These are phyloP conservation scores for Calonectria hongkongensis DNA, from an alignment of 2,329 filamentous ascomycete genomes.

Conservation along the genomic window DNA sequence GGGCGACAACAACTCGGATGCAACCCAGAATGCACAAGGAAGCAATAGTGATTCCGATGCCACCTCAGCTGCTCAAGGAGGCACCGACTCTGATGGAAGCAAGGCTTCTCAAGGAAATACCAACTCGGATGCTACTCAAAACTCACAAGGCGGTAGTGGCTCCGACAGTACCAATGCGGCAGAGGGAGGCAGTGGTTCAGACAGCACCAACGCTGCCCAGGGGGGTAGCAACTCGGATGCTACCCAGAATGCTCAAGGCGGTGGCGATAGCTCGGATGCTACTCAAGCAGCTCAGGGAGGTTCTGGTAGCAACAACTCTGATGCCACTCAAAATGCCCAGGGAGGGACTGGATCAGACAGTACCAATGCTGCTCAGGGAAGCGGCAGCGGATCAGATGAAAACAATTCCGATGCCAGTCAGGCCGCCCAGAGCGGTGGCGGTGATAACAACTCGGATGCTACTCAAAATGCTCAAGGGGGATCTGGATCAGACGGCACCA, in stretches of 20 bases:
- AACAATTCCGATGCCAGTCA: not conserved
- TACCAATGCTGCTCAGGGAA: not conserved
- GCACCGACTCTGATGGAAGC: not conserved
- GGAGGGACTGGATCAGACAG: not conserved
- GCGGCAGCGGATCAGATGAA: not conserved
- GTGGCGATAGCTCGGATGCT: not conserved
- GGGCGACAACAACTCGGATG: not conserved
- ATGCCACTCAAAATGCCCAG: not conserved
- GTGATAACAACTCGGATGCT: not conserved
- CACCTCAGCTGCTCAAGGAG: not conserved
- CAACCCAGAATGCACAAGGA: not conserved
- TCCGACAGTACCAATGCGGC: not conserved
- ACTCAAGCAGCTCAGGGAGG: not conserved
- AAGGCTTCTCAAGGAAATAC: not conserved
- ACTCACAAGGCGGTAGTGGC: not conserved
- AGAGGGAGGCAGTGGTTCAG: not conserved
- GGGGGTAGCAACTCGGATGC: not conserved
- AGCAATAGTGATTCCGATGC: not conserved
- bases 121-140: not conserved
- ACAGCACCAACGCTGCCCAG: not conserved
- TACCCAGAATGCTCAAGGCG: not conserved
- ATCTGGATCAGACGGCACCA: not conserved
- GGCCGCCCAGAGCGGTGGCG: not conserved
- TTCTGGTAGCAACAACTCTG: not conserved
- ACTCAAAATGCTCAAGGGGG: not conserved